Evolutionary conservation across 106 monocot species (phyloP).

Genomic region (Gastrodia elata): DNA sequence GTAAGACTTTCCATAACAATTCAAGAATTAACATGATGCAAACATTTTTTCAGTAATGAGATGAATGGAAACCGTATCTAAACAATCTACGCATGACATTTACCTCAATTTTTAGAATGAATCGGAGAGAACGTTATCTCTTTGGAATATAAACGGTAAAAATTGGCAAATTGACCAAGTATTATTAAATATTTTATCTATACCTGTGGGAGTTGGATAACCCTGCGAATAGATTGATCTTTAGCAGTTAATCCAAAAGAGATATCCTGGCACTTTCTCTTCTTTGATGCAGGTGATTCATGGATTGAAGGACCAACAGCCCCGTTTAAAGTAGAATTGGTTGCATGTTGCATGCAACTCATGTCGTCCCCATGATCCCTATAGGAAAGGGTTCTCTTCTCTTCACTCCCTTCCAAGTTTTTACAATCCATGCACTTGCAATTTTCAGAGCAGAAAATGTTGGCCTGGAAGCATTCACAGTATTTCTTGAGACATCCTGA

Average conservation of each 20-base stretch:
- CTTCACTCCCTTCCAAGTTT: constrained; percentile 87
- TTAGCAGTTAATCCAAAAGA: constrained; percentile 30
- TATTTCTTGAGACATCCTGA: constrained; percentile 94
- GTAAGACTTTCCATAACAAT: not conserved
- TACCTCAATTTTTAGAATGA: no score
- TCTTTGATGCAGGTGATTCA: constrained; percentile 56
- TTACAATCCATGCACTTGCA: constrained; percentile 88
- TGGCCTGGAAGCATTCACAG: constrained; percentile 95
- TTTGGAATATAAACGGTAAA: no score
- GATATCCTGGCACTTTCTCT: constrained; percentile 66
- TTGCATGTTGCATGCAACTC: constrained; percentile 68
- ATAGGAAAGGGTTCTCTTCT: constrained; percentile 53
- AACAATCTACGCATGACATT: no score
- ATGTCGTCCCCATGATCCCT: constrained; percentile 57
- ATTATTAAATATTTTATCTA: no score
- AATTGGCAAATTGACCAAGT: no score
- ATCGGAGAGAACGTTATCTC: no score
- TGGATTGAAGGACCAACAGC: constrained; percentile 56
- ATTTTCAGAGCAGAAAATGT: constrained; percentile 89
- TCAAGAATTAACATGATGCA: no score
- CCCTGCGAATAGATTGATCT: constrained; percentile 39
- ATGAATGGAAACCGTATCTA: no score
- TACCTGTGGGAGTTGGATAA: constrained; percentile 20
- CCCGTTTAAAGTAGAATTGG: constrained; percentile 76
- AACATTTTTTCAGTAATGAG: no score